phyloP scores from a whole-genome alignment of 768 basidiomycete genomes.

The Auricularia heimuer region DNA sequence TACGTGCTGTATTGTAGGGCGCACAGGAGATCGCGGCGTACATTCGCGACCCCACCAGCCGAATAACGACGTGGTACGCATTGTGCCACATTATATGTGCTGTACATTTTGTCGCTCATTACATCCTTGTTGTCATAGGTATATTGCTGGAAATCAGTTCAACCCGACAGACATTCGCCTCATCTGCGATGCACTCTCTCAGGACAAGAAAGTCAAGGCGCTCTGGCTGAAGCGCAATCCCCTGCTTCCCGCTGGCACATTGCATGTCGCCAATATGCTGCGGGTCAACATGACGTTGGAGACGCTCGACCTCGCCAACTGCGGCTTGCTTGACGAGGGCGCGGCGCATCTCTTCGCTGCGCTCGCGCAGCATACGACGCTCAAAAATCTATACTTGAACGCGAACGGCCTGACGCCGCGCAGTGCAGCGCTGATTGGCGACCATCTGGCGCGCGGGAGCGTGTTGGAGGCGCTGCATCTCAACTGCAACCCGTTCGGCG shows the following conservation, averaged over 20 bases:
- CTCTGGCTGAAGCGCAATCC: conserved; percentile 13
- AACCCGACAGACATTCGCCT: conserved; percentile 3
- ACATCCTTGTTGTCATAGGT: neutral
- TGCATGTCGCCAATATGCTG: conserved; percentile 7
- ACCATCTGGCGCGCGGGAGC: neutral
- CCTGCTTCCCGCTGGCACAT: conserved; percentile 9
- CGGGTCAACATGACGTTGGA: conserved; percentile 6
- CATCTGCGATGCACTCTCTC: conserved; percentile 6
- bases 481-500: conserved; percentile 1
- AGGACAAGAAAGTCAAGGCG: conserved; percentile 8
- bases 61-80: conserved; percentile 8
- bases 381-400: conserved; percentile 9
- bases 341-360: conserved; percentile 8
- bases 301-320: conserved; percentile 12
- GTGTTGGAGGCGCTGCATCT: neutral
- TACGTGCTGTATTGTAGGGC: neutral
- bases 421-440: neutral
- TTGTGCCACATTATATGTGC: too few relatives aligned
- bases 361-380: conserved; percentile 5
- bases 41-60: conserved; percentile 6
- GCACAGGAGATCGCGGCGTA: conserved; percentile 10
- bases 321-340: conserved; percentile 10
- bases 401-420: neutral
- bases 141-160: conserved; percentile 12
- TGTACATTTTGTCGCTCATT: too few relatives aligned